Evolutionary conservation across 2,329 filamentous ascomycete species (phyloP).

Genomic region (Exophiala sideris): DNA sequence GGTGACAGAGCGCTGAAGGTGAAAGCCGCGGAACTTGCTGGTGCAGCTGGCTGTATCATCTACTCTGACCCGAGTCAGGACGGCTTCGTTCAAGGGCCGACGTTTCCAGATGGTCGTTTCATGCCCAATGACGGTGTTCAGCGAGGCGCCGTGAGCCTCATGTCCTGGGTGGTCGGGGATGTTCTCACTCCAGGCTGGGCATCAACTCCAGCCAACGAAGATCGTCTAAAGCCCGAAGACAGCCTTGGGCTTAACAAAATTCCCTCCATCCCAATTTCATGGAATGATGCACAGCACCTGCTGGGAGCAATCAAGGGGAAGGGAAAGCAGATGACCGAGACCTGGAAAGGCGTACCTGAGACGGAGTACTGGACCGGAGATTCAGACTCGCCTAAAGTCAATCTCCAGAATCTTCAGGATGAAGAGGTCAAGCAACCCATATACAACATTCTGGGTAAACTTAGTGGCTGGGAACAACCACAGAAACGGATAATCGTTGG

Average conservation of each 20-base stretch:
- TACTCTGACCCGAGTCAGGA: slow-evolving; percentile 89
- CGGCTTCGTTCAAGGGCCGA: slow-evolving; percentile 69
- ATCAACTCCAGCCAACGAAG: slow-evolving; percentile 46
- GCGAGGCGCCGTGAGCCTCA: slow-evolving; percentile 74
- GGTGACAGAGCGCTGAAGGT: slow-evolving; percentile 75
- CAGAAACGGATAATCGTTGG: slow-evolving; percentile 85
- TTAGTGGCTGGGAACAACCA: slow-evolving; percentile 77
- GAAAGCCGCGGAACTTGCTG: slow-evolving; percentile 82
- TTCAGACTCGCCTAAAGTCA: slow-evolving; percentile 68
- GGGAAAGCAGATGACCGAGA: slow-evolving; percentile 64
- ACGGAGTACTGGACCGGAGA: slow-evolving; percentile 78
- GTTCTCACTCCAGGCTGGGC: slow-evolving; percentile 87
- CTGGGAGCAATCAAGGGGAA: slow-evolving; percentile 72
- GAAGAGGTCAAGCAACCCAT: slow-evolving; percentile 78
- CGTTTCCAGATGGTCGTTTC: slow-evolving; percentile 72
- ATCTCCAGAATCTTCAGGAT: slow-evolving; percentile 81
- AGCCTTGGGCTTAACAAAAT: slow-evolving; percentile 74
- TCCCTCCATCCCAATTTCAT: slow-evolving; percentile 83
- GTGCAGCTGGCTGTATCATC: slow-evolving; percentile 81
- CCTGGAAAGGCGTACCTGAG: slow-evolving; percentile 75
- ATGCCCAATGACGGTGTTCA: slow-evolving; percentile 81
- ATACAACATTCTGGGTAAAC: slow-evolving; percentile 85
- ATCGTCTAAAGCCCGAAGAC: slow-evolving; percentile 66
- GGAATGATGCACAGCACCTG: slow-evolving; percentile 80
- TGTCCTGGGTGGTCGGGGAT: slow-evolving; percentile 82